Conservation (phyloP, 2,329 filamentous ascomycete genomes). For the Arthrobotrys pseudoclavata region DNA sequence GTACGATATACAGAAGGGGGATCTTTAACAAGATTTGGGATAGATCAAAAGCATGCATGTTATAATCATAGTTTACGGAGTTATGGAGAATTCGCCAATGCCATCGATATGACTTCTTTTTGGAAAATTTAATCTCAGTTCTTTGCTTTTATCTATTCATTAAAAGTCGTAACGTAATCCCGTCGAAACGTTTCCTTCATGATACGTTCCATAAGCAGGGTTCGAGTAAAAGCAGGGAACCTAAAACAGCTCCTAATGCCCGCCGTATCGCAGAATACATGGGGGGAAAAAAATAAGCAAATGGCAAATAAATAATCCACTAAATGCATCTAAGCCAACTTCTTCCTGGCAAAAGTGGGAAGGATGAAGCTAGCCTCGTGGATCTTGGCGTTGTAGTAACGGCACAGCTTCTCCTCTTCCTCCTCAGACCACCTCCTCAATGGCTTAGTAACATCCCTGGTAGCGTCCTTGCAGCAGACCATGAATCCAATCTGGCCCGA, state of each 20-base stretch:
- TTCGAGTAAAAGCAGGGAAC: not conserved
- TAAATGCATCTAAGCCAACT: constrained; percentile 64
- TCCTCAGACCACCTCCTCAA: constrained; percentile 83
- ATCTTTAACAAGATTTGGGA: constrained; percentile 4
- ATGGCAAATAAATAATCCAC: not conserved
- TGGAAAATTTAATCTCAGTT: constrained; percentile 10
- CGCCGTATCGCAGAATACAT: not conserved
- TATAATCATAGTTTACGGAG: constrained; percentile 36
- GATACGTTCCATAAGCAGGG: not conserved
- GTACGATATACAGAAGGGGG: constrained; percentile 30
- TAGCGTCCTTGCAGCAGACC: constrained; percentile 97
- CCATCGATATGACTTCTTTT: not conserved
- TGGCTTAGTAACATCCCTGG: constrained; percentile 85
- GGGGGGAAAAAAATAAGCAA: not conserved
- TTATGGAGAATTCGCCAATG: constrained; percentile 11
- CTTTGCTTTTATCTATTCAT: constrained; percentile 59
- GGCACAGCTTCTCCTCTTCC: constrained; percentile 92
- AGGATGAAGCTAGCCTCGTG: constrained; percentile 95
- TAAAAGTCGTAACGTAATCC: constrained; percentile 28
- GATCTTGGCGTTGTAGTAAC: constrained; percentile 97
- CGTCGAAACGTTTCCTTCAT: not conserved
- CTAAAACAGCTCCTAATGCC: not conserved
- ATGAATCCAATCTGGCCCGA: constrained; percentile 99
- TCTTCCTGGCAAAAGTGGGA: constrained; percentile 90
- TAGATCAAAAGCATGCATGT: constrained; percentile 31